Evolutionary conservation across 805 yeast genomes (phyloP).

Genomic region (Hanseniaspora clermontiae): DNA sequence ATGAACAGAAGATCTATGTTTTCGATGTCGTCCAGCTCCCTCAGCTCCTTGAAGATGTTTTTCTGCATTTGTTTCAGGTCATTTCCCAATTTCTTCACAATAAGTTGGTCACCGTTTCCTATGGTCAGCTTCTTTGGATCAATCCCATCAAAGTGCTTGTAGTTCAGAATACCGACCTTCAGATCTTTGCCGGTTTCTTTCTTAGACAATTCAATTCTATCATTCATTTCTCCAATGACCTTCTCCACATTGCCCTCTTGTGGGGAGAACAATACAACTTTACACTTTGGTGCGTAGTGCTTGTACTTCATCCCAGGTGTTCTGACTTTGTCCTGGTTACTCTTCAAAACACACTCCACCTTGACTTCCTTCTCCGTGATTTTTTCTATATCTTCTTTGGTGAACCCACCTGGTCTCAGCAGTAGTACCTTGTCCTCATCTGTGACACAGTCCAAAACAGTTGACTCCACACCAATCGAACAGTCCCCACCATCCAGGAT

Average conservation of each 20-base stretch:
- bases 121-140: conserved; percentile 14
- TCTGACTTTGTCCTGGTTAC: conserved; percentile 54
- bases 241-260: conserved; percentile 32
- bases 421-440: conserved; percentile 59
- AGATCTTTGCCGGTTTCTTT: conserved; percentile 22
- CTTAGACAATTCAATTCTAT: conserved; percentile 13
- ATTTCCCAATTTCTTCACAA: conserved; percentile 31
- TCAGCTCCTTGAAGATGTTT: conserved; percentile 55
- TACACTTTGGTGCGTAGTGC: conserved; percentile 86
- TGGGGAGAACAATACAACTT: conserved; percentile 53
- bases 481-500: conserved; percentile 88
- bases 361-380: conserved; percentile 41
- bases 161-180: conserved; percentile 20
- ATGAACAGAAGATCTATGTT: conserved; percentile 61
- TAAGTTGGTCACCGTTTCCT: background rate
- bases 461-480: conserved; percentile 81
- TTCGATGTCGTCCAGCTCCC: conserved; percentile 60
- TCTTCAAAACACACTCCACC: conserved; percentile 31
- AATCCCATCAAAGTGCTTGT: conserved; percentile 44
- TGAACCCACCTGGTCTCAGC: conserved; percentile 87
- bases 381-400: conserved; percentile 44
- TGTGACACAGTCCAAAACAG: conserved; percentile 83
- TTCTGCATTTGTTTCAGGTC: conserved; percentile 50
- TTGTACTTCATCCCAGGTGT: conserved; percentile 98
- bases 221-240: conserved; percentile 1